Percentiles rank a stretch among this genome's conserved stretches.
phyloP scores from a whole-genome alignment of 495 filamentous ascomycete genomes.

The Amorphotheca resinae region DNA sequence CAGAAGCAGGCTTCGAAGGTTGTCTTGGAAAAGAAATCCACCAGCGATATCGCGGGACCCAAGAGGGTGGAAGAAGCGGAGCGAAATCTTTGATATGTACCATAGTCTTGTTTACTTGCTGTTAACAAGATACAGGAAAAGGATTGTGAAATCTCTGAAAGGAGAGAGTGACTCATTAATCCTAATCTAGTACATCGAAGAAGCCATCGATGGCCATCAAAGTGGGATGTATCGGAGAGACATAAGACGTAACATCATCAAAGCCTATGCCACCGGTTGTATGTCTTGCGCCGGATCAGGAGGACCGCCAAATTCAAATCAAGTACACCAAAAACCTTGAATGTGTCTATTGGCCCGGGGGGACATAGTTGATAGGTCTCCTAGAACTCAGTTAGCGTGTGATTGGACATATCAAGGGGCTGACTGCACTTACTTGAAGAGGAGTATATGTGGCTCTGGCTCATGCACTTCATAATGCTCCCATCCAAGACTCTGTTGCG shows the following conservation, averaged over 20 bases:
- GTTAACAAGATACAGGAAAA: too few relatives aligned
- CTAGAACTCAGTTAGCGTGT: conserved; percentile 28
- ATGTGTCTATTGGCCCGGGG: conserved; percentile 38
- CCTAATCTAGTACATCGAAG: conserved; percentile 18
- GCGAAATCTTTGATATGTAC: not conserved
- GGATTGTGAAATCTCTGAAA: conserved; percentile 4
- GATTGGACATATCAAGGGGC: not conserved
- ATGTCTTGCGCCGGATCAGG: conserved; percentile 9
- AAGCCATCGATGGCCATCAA: conserved; percentile 3
- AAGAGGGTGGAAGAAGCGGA: too few relatives aligned
- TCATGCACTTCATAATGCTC: conserved; percentile 99
- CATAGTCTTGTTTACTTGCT: too few relatives aligned
- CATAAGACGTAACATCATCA: conserved; percentile 21
- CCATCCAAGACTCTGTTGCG: conserved; percentile 79
- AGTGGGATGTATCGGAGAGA: conserved; percentile 15
- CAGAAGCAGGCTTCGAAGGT: too few relatives aligned
- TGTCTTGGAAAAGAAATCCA: too few relatives aligned
- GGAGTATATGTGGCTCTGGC: conserved; percentile 91
- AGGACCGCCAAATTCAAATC: conserved; percentile 15
- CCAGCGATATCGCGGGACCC: too few relatives aligned
- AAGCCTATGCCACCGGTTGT: conserved; percentile 8
- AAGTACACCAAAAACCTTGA: conserved; percentile 1
- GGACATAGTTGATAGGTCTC: conserved; percentile 77
- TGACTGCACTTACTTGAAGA: conserved; percentile 73
- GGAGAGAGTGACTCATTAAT: conserved; percentile 10